A percentile compares a stretch with the other conserved stretches of the same genome.
These are phyloP conservation scores for Ganoderma lucidum DNA, from an alignment of 1,284 basidiomycete species.

Conservation along the genomic window DNA sequence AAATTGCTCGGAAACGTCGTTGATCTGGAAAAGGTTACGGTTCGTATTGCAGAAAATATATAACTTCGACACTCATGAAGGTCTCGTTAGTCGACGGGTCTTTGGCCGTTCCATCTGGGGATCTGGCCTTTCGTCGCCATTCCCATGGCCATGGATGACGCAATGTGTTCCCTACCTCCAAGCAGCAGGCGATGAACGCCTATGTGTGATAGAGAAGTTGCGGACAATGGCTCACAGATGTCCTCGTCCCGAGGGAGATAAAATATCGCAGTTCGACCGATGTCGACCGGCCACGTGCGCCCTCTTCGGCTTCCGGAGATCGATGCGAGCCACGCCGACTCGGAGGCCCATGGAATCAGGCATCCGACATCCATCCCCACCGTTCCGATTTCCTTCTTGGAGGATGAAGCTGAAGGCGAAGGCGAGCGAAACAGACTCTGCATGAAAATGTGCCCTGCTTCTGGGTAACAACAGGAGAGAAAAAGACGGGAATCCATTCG, in stretches of 20 bases:
- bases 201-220: not conserved
- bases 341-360: not conserved
- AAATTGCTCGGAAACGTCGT: slow-evolving; percentile 49
- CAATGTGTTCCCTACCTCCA: slow-evolving; percentile 57
- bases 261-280: not conserved
- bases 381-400: not conserved
- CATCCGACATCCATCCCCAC: not conserved
- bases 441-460: not conserved
- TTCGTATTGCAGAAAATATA: not conserved
- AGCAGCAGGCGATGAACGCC: not conserved
- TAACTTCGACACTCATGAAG: slow-evolving; percentile 62
- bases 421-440: not conserved
- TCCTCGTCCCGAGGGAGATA: not conserved
- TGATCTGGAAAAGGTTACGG: slow-evolving; percentile 59
- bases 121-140: slow-evolving; percentile 57
- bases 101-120: slow-evolving; percentile 66
- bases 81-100: slow-evolving; percentile 86
- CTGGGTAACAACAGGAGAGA: not conserved
- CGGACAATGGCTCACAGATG: not conserved
- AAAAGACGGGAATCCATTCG: not conserved
- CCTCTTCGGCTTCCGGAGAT: not conserved
- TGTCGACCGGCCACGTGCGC: not conserved
- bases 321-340: not conserved
- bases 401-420: not conserved
- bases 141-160: slow-evolving; percentile 68